Evolutionary conservation across 768 basidiomycete genomes (phyloP).

Genomic region (Cytidiella melzeri): DNA sequence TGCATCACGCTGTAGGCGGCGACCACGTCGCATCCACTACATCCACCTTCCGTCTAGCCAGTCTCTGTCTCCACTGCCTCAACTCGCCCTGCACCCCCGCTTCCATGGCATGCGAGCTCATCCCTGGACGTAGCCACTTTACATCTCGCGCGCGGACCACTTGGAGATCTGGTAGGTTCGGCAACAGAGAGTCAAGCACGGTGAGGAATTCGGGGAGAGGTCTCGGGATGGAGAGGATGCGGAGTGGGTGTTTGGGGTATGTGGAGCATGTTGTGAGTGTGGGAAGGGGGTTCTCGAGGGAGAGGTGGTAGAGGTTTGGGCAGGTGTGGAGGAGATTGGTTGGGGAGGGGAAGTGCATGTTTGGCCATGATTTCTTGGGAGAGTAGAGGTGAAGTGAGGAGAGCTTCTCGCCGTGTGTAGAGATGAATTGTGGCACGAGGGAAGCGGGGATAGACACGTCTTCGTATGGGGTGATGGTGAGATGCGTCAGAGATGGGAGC

Average conservation of each 20-base stretch:
- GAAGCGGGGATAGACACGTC: constrained; percentile 57
- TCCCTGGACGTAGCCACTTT: constrained; percentile 65
- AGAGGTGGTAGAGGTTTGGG: constrained; percentile 51
- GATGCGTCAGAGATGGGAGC: constrained; percentile 55
- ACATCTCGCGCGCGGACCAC: constrained; percentile 61
- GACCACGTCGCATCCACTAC: constrained; percentile 69
- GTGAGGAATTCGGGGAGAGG: constrained; percentile 55
- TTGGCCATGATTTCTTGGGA: constrained; percentile 47
- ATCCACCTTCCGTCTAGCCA: constrained; percentile 50
- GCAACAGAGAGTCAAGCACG: constrained; percentile 48
- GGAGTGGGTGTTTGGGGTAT: constrained; percentile 34
- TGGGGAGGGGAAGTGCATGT: constrained; percentile 21
- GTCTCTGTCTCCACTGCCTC: constrained; percentile 61
- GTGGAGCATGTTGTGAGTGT: constrained; percentile 29
- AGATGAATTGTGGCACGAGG: constrained; percentile 52
- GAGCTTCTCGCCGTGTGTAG: constrained; percentile 49
- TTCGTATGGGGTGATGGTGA: constrained; percentile 70
- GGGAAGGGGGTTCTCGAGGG: constrained; percentile 67
- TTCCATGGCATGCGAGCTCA: constrained; percentile 57
- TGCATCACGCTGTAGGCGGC: constrained; percentile 25
- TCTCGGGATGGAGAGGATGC: constrained; percentile 71
- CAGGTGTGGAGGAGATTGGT: constrained; percentile 20
- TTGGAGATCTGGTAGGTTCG: constrained; percentile 48
- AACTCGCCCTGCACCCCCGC: constrained; percentile 81
- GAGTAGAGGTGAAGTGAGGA: constrained; percentile 61